A percentile compares a stretch with the other conserved stretches of the same genome.
Evolutionary conservation across 1,139 yeast species (phyloP).

Genomic region (Blastobotrys illinoisensis): DNA sequence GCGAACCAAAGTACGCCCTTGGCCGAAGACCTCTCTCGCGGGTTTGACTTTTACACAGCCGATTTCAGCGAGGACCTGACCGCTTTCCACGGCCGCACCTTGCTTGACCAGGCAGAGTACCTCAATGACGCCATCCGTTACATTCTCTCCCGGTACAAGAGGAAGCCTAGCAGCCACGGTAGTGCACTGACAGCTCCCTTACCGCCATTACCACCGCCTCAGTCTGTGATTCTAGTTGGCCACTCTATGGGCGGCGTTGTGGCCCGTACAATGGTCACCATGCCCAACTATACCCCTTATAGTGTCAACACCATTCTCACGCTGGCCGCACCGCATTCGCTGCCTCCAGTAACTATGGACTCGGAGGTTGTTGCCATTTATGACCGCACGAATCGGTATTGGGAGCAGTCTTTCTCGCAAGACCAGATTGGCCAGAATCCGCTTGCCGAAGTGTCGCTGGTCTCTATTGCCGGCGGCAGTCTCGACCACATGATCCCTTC

Average conservation of each 20-base stretch:
- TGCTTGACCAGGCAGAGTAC: conserved; percentile 91
- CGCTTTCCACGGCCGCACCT: conserved; percentile 91
- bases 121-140: conserved; percentile 79
- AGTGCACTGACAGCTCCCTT: neutral
- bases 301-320: conserved; percentile 84
- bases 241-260: conserved; percentile 99
- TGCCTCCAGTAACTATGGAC: conserved; percentile 94
- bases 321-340: conserved; percentile 87
- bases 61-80: conserved; percentile 96
- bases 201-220: conserved; percentile 36
- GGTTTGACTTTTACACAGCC: conserved; percentile 60
- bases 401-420: conserved; percentile 56
- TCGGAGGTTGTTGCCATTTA: conserved; percentile 75
- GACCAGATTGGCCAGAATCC: conserved; percentile 26
- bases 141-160: conserved; percentile 60
- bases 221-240: conserved; percentile 73
- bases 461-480: conserved; percentile 89
- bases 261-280: conserved; percentile 70
- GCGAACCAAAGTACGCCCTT: neutral
- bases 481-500: conserved; percentile 81
- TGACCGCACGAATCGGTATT: conserved; percentile 67
- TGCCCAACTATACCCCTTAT: conserved; percentile 65
- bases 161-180: neutral
- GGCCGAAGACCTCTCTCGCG: neutral
- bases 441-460: conserved; percentile 31